Percentiles rank a stretch among this genome's conserved stretches.
phyloP scores from a whole-genome alignment of 176 grass and related monocot species.

The Phoenix roebelenii region DNA sequence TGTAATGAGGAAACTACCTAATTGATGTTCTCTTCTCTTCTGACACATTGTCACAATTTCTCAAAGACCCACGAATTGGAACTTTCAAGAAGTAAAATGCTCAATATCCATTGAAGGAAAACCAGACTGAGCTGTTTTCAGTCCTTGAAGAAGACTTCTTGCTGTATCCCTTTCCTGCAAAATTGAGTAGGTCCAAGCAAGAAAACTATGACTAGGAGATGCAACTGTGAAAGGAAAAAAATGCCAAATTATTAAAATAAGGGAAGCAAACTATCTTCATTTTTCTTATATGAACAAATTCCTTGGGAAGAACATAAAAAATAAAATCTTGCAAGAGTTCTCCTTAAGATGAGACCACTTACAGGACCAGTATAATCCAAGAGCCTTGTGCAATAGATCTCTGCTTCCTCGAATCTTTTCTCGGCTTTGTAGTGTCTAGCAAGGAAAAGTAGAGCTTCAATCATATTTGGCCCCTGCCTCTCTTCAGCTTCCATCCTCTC shows the following conservation, averaged over 20 bases:
- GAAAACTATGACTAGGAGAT: too few relatives aligned
- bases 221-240: too few relatives aligned
- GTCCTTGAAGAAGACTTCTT: slow-evolving; percentile 60
- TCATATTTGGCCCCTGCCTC: slow-evolving; percentile 74
- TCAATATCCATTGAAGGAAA: slow-evolving; percentile 69
- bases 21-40: too few relatives aligned
- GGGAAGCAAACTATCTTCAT: too few relatives aligned
- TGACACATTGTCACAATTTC: too few relatives aligned
- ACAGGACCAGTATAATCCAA: slow-evolving; percentile 95
- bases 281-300: too few relatives aligned
- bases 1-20: too few relatives aligned
- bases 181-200: slow-evolving; percentile 4
- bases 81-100: slow-evolving; percentile 28
- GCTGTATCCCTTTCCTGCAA: slow-evolving; percentile 87
- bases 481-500: slow-evolving; percentile 87
- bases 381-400: slow-evolving; percentile 79
- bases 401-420: slow-evolving; percentile 64
- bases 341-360: slow-evolving; percentile 21
- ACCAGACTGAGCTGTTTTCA: slow-evolving; percentile 45
- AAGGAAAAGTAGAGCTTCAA: slow-evolving; percentile 89
- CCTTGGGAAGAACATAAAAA: too few relatives aligned
- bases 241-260: too few relatives aligned
- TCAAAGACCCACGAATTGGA: too few relatives aligned
- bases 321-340: too few relatives aligned
- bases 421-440: slow-evolving; percentile 71